Percentiles rank a stretch among this genome's conserved stretches.
Evolutionary conservation across 495 filamentous ascomycete species (phyloP).

Genomic region (Penicillium cinerascens): DNA sequence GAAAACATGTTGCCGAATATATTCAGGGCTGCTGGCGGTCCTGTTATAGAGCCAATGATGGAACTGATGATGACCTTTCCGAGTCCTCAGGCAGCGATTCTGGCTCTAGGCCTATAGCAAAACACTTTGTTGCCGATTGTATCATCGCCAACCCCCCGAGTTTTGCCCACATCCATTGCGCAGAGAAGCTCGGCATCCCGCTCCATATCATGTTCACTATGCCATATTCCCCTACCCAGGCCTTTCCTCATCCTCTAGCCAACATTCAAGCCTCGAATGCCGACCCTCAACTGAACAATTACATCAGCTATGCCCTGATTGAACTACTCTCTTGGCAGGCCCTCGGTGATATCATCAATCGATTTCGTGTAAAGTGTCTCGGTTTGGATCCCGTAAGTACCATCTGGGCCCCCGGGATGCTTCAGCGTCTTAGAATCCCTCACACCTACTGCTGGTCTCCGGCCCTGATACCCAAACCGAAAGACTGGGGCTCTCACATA

Average conservation of each 20-base stretch:
- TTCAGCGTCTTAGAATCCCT: constrained; percentile 58
- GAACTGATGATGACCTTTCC: no score
- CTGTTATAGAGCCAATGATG: not conserved
- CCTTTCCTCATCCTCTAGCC: not conserved
- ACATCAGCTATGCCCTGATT: not conserved
- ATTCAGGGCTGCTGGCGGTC: not conserved
- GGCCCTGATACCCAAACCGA: not conserved
- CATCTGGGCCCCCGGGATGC: constrained; percentile 25
- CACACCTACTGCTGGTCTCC: constrained; percentile 51
- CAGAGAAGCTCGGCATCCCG: constrained; percentile 31
- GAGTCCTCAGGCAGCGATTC: no score
- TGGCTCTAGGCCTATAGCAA: no score
- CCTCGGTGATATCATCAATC: constrained; percentile 67
- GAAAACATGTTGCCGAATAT: not conserved
- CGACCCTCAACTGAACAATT: no score
- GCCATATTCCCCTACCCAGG: no score
- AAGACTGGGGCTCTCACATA: not conserved
- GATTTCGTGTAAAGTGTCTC: constrained; percentile 56
- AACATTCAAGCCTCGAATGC: not conserved
- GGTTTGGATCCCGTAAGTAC: constrained; percentile 61
- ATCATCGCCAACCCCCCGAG: not conserved
- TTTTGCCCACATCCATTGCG: not conserved
- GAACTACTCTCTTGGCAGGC: constrained; percentile 26
- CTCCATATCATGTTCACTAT: not conserved
- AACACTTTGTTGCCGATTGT: not conserved